Evolutionary conservation across 306 rosid species (phyloP), one percentile per base, ranked within the genome.

Genomic region (Casuarina glauca): DNA sequence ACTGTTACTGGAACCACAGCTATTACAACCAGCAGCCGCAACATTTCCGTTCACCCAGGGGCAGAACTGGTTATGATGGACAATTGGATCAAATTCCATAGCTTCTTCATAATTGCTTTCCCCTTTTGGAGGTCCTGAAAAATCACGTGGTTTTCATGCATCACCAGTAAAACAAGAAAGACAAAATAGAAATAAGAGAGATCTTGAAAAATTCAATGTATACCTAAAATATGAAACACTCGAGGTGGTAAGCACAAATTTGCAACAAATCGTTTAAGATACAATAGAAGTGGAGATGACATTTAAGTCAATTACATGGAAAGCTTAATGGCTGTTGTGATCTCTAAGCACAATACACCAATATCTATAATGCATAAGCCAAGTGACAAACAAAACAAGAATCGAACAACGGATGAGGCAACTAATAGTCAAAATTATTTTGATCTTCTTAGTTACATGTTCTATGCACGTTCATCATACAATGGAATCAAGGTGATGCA

Each of bases 11-110:
- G 89, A 84, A 77, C 82, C 83, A 83, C 87, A 69, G 38, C 82
- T 85, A 74, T 77, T 71, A 73, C 91, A 76, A 70, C 98, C 99
- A 85, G 99, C 98, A 79, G 96, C 98, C 76, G 99, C 96, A 85
- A 96, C 99, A 82, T 89, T 96, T 66, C 96, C 99, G 78, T 96
- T 96, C 77, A 96, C 99, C 99, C 99, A 96, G 38, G 99, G 99
- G 73, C 99, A 96, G 79, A 87, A 90, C 70, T 91, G 96, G 86
- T 90, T 93, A 94, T 96, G 99, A 82, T 93, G 78, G 58, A 76
- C 89, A 77, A 93, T 90, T 69, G 99, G 98, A 80, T 96, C 97
- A 82, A 96, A 96, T 75, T 96, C 99, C 26, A 79, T 78, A 67
- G 92, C 88, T 75, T 87, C 93, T 82, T 96, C 99, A 69, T 90